phyloP scores from a whole-genome alignment of 2,329 filamentous ascomycete genomes.

The Chaetomiaceae sp. region DNA sequence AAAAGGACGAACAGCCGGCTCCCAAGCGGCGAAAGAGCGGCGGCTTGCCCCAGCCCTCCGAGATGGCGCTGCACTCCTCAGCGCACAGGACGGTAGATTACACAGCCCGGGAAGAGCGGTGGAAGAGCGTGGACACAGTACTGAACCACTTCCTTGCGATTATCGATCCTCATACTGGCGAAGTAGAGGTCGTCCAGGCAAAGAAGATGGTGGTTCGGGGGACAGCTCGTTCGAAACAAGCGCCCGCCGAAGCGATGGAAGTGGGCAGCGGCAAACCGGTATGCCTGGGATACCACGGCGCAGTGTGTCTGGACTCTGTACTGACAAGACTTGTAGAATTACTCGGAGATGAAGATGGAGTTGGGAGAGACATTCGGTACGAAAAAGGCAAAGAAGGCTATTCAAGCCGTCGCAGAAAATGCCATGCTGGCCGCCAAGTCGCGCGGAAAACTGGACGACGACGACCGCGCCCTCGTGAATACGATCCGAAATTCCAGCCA shows the following conservation, averaged over 20 bases:
- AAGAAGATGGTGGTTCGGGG: slow-evolving; percentile 61
- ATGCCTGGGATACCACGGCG: slow-evolving; percentile 10
- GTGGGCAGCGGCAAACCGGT: slow-evolving; percentile 37
- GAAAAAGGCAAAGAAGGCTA: slow-evolving; percentile 76
- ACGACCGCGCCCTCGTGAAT: slow-evolving; percentile 57
- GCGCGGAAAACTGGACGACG: slow-evolving; percentile 49
- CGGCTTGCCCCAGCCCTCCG: slow-evolving; percentile 34
- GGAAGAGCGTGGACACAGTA: slow-evolving; percentile 38
- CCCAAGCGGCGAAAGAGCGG: slow-evolving; percentile 29
- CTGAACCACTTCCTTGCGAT: slow-evolving; percentile 63
- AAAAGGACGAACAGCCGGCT: slow-evolving; percentile 39
- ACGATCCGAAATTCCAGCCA: slow-evolving; percentile 58
- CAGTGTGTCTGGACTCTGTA: background rate
- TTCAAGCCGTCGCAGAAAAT: slow-evolving; percentile 65
- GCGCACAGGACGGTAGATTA: slow-evolving; percentile 57
- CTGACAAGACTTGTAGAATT: slow-evolving; percentile 43
- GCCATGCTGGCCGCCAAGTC: slow-evolving; percentile 52
- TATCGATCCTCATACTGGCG: slow-evolving; percentile 56
- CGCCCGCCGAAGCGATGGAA: slow-evolving; percentile 43
- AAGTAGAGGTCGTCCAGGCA: slow-evolving; percentile 58
- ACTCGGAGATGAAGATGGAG: slow-evolving; percentile 59
- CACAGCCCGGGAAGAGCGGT: slow-evolving; percentile 51
- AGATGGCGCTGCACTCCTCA: slow-evolving; percentile 55
- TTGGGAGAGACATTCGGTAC: slow-evolving; percentile 78
- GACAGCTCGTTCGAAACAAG: slow-evolving; percentile 52